Conservation (phyloP, 129 eudicot genomes). For the carrot (Daucus carota) region DH1_v3.0 NC_030385.2:7552501-7553000, state of each 20-base stretch:
- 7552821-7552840: background rate
- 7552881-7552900: background rate
- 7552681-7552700: background rate
- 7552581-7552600: background rate
- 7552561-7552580: background rate
- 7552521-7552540: background rate
- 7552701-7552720: background rate
- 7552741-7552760: background rate
- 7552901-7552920: background rate
- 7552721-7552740: background rate
- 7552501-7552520: slow-evolving; percentile 75
- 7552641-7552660: background rate
- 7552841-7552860: background rate
- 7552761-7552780: background rate
- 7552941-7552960: slow-evolving; percentile 93
- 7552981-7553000: slow-evolving; percentile 76
- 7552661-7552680: background rate
- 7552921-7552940: background rate
- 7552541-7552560: background rate
- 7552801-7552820: background rate
- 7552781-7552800: background rate
- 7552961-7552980: slow-evolving; percentile 84
- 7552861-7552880: background rate
- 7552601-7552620: background rate
- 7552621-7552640: background rate